Evolutionary conservation across 768 basidiomycete species (phyloP), one percentile per base, ranked within the genome.

Genomic region (Mrakia hoshinonis): DNA sequence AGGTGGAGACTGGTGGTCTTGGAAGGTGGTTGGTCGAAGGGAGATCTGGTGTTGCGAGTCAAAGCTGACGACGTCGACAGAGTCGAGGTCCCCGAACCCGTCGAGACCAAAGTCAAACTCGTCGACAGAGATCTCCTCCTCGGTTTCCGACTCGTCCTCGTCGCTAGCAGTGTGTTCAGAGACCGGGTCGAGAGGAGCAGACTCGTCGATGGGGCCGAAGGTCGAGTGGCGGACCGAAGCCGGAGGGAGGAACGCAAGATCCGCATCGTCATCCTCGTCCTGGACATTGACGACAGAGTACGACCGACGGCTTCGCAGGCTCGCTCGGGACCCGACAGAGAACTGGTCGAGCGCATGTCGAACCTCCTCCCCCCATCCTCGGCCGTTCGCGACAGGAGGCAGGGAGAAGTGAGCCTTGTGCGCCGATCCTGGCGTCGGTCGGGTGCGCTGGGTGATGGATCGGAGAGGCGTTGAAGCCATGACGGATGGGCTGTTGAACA

Each of bases 401-500:
- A 67, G 66, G 22, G 66, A 67, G 13, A 34, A 39, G 52, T 67
- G 54, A 0, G 66, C 15, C 66, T 67, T 67, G 66, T 67, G 52
- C 52, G 31, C n/a, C 18, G 51, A 38, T 49, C 7, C 36, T 49
- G 58, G 58, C 18, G 22, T 31, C 34, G 58, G 6, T 38, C 58
- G 58, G 34, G 36, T 31, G 12, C 31, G 58, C 18, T 38, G 58
- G 6, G 31, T 38, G 31, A 22, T 24, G 18, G 26, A 26, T 22
- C 66, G 66, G 5, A 49, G 4, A 11, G 66, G 66, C 20, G 66
- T 67, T 1, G 66, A 67, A 0, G 66, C 66, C 36, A 51, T 36
- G 24, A 67, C 66, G 12, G 66, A 67, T 6, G 66, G 66, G 24
- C 49, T 52, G 52, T 67, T 54, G 51, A 67, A 67, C 51, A 67